Conservation (phyloP, 331 rosid species). For the Saraca asoca region DNA sequence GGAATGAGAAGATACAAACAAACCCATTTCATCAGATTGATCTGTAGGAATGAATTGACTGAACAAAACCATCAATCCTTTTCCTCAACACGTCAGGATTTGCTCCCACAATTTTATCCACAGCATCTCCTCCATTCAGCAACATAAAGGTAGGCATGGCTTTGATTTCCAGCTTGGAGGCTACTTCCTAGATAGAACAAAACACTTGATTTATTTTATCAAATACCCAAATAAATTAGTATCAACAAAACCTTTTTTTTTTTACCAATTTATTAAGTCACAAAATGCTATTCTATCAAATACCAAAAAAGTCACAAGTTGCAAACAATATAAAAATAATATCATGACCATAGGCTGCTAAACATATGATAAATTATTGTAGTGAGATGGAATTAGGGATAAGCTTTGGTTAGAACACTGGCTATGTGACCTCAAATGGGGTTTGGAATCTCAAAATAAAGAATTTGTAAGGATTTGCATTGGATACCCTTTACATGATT, state of each 20-base stretch:
- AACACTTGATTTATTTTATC: constrained; percentile 9
- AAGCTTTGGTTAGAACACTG: constrained; percentile 21
- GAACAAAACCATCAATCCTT: constrained; percentile 46
- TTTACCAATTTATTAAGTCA: no score
- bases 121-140: constrained; percentile 45
- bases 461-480: constrained; percentile 22
- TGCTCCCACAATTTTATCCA: constrained; percentile 61
- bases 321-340: no score
- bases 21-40: background rate
- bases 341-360: no score
- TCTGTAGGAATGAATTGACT: constrained; percentile 25
- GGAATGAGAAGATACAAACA: no score
- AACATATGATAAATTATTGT: background rate
- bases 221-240: background rate
- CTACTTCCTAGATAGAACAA: constrained; percentile 44
- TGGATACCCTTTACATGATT: constrained; percentile 21
- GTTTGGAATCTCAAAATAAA: constrained; percentile 28
- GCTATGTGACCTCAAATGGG: constrained; percentile 34
- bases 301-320: no score
- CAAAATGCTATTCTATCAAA: no score
- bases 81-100: constrained; percentile 54
- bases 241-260: no score
- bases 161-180: constrained; percentile 55
- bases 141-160: constrained; percentile 60
- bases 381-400: constrained; percentile 26